Evolutionary conservation across 2,329 filamentous ascomycete species (phyloP).

Genomic region (Cladosporium halotolerans): DNA sequence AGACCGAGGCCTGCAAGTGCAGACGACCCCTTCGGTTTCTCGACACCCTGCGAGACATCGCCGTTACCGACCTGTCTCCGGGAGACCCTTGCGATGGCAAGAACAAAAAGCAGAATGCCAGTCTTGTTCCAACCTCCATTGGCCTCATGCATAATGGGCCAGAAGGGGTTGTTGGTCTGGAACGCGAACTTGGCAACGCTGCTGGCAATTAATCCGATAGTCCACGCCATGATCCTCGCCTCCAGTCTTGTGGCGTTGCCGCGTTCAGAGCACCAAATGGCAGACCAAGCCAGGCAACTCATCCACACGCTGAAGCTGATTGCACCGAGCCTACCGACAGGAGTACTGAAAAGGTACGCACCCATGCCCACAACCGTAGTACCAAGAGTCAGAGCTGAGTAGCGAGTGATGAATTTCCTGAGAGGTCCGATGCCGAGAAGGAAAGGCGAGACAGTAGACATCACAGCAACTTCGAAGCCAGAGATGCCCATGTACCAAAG

Average conservation of each 20-base stretch:
- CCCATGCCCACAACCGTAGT: slow-evolving; percentile 73
- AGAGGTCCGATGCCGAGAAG: slow-evolving; percentile 66
- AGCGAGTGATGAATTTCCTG: slow-evolving; percentile 60
- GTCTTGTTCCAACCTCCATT: slow-evolving; percentile 92
- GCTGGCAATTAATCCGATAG: slow-evolving; percentile 75
- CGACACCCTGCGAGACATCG: slow-evolving; percentile 38
- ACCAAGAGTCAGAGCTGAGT: slow-evolving; percentile 60
- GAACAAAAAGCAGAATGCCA: slow-evolving; percentile 67
- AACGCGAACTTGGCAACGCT: slow-evolving; percentile 88
- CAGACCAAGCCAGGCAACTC: slow-evolving; percentile 77
- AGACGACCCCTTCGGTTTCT: slow-evolving; percentile 60
- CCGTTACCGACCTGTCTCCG: slow-evolving; percentile 7
- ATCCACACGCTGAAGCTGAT: slow-evolving; percentile 76
- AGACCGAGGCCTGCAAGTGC: slow-evolving; percentile 70
- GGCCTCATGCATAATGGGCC: slow-evolving; percentile 82
- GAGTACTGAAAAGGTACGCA: slow-evolving; percentile 69
- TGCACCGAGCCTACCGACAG: slow-evolving; percentile 69
- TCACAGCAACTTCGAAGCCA: slow-evolving; percentile 84
- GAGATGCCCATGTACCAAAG: slow-evolving; percentile 99
- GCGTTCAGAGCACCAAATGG: slow-evolving; percentile 72
- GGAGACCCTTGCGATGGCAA: slow-evolving; percentile 65
- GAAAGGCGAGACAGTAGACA: slow-evolving; percentile 75
- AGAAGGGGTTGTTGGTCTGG: slow-evolving; percentile 92
- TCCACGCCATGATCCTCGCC: slow-evolving; percentile 72
- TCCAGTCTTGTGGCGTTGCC: slow-evolving; percentile 70